Percentiles rank a stretch among this genome's conserved stretches.
These are phyloP conservation scores for Kwoniella bestiolae DNA, from an alignment of 768 basidiomycete genomes.

Conservation along the genomic window DNA sequence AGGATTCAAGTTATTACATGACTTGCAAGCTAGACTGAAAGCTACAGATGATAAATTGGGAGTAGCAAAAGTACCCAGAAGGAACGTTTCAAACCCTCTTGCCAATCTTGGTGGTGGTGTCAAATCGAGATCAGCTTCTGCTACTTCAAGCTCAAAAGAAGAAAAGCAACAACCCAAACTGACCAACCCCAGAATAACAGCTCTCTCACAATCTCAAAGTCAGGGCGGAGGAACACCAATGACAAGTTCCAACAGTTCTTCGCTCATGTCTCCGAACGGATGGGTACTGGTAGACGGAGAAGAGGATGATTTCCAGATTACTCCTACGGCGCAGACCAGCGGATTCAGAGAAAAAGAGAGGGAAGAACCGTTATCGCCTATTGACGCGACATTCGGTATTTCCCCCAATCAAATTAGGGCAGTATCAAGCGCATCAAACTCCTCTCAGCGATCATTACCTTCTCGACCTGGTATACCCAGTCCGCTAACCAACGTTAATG, in stretches of 20 bases:
- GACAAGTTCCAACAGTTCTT: constrained; percentile 8
- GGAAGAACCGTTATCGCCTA: constrained; percentile 39
- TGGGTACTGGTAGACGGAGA: constrained; percentile 41
- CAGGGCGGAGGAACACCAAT: constrained; percentile 16
- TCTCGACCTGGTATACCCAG: constrained; percentile 48
- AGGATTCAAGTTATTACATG: constrained; percentile 43
- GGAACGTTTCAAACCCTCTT: constrained; percentile 43
- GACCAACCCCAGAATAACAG: constrained; percentile 27
- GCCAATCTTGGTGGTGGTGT: constrained; percentile 10
- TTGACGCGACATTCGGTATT: constrained; percentile 21
- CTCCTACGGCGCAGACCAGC: constrained; percentile 14
- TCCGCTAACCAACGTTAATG: constrained; percentile 30
- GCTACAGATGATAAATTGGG: constrained; percentile 50
- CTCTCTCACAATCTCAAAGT: constrained; percentile 14
- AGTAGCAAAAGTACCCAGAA: constrained; percentile 34
- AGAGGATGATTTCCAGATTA: constrained; percentile 24
- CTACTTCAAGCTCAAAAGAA: background rate
- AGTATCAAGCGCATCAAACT: constrained; percentile 35
- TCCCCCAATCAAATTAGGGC: too few species aligned
- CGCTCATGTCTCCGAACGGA: constrained; percentile 40
- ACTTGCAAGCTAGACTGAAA: constrained; percentile 45
- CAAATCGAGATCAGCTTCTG: constrained; percentile 7
- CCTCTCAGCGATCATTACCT: constrained; percentile 36
- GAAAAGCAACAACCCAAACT: constrained; percentile 8
- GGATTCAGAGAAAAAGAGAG: background rate